Evolutionary conservation across 139 green algal genomes (phyloP), one percentile per base, ranked within the genome.

Genomic region (Dunaliella sp.): DNA sequence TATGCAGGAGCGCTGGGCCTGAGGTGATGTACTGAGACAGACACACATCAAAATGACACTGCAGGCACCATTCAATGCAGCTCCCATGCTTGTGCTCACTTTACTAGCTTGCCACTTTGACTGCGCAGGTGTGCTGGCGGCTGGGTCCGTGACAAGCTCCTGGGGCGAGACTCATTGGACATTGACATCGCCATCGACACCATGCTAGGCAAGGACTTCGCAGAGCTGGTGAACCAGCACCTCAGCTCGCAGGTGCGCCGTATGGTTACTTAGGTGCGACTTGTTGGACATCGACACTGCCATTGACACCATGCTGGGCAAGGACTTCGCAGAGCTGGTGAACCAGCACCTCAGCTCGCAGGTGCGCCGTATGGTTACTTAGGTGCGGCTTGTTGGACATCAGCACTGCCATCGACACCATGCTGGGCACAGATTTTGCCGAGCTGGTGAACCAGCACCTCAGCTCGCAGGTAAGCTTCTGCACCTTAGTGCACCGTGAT

Each of bases 121-220:
- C n/a, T n/a, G n/a, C 48, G 48, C 16, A 65, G 97, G 0, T 97
- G 94, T 79, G 97, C 97, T 30, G 97, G 97, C 3, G 97, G 97
- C 24, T 99, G 97, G 97, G 97, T 99, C 76, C 88, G 97, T 0
- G 97, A 99, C 90, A 99, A 99, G 89, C 89, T 98, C 73, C 92
- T 98, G 79, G 95, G 95, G 24, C 89, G 87, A 32, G 88, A 95
- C 34, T 96, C 89, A n/a, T 79, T 94, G n/a, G 97, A 99, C 91
- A 98, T 99, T 33, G 97, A 99, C 91, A 97, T 99, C 30, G 97
- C 97, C 1, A 87, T 99, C 38, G 97, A 99, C 88, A 92, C 98
- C 90, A 94, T 96, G 87, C 80, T 97, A 38, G 77, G 97, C 0
- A 89, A 90, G 74, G 92, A 98, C 38, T 99, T 99, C 91, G 97